Conservation (phyloP, 768 basidiomycete species). For the Inosperma sp. region DNA sequence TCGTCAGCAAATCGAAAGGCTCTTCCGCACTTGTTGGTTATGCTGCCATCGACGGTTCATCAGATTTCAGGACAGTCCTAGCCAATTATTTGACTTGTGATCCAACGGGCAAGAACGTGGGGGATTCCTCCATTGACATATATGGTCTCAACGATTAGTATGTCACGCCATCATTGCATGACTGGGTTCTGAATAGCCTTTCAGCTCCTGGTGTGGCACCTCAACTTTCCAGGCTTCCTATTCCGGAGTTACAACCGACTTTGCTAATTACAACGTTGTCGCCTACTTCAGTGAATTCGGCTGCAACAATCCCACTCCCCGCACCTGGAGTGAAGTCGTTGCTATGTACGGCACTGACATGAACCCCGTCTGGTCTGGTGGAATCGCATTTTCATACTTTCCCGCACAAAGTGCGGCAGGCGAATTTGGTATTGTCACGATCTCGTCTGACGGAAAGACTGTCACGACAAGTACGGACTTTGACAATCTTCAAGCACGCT, state of each 20-base stretch:
- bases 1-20: slow-evolving; percentile 52
- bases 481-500: slow-evolving; percentile 57
- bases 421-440: slow-evolving; percentile 81
- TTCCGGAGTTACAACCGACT: slow-evolving; percentile 48
- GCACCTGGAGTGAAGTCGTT: slow-evolving; percentile 75
- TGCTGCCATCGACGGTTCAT: slow-evolving; percentile 72
- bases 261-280: slow-evolving; percentile 63
- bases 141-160: slow-evolving; percentile 88
- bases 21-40: slow-evolving; percentile 76
- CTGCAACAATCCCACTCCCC: slow-evolving; percentile 55
- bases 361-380: slow-evolving; percentile 82
- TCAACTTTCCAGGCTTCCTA: slow-evolving; percentile 56
- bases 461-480: slow-evolving; percentile 72
- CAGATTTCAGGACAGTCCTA: slow-evolving; percentile 57
- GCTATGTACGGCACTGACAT: slow-evolving; percentile 71
- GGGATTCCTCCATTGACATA: slow-evolving; percentile 67
- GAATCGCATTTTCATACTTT: slow-evolving; percentile 88
- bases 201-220: slow-evolving; percentile 79
- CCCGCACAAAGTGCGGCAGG: slow-evolving; percentile 68
- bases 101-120: slow-evolving; percentile 46
- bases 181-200: slow-evolving; percentile 8
- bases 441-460: slow-evolving; percentile 59
- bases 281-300: slow-evolving; percentile 93
- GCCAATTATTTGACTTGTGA: slow-evolving; percentile 83
- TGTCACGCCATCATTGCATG: slow-evolving; percentile 25